A percentile compares a stretch with the other conserved stretches of the same genome.
phyloP scores from a whole-genome alignment of 345 rosid species.

The Schrenkiella parvula region DNA sequence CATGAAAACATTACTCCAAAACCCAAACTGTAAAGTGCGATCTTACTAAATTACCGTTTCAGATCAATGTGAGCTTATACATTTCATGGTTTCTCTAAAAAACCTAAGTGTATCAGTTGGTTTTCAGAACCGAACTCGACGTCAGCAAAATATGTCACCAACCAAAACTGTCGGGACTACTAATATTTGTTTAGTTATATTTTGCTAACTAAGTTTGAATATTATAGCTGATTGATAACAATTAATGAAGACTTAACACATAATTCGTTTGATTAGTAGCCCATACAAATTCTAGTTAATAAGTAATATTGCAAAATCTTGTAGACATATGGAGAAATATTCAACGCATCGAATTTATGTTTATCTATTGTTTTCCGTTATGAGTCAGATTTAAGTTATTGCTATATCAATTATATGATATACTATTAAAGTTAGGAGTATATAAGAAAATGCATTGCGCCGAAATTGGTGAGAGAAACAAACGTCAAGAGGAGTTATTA shows the following conservation, averaged over 20 bases:
- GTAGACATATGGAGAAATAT: conserved; percentile 23
- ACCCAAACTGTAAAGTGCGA: not conserved
- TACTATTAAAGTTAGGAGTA: not conserved
- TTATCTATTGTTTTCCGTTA: not conserved
- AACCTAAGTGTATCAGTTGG: not conserved
- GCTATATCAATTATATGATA: not conserved
- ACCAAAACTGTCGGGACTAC: conserved; percentile 23
- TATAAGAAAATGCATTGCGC: not conserved
- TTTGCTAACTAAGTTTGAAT: too few relatives aligned
- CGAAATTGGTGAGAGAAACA: conserved; percentile 17
- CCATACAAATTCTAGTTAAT: not conserved
- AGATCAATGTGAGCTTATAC: not conserved
- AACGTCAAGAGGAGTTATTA: conserved; percentile 4
- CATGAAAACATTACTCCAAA: conserved; percentile 7
- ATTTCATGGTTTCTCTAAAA: not conserved
- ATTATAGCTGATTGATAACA: not conserved
- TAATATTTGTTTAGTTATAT: too few relatives aligned
- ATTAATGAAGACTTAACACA: not conserved
- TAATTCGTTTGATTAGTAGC: not conserved
- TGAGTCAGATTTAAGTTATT: conserved; percentile 2
- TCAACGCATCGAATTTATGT: conserved; percentile 12
- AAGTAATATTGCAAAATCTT: not conserved
- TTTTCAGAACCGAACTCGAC: not conserved
- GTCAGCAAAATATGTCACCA: conserved; percentile 4
- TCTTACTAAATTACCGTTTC: not conserved